Conservation (phyloP, 2,329 filamentous ascomycete genomes). For the Trichoderma afroharzianum region DNA sequence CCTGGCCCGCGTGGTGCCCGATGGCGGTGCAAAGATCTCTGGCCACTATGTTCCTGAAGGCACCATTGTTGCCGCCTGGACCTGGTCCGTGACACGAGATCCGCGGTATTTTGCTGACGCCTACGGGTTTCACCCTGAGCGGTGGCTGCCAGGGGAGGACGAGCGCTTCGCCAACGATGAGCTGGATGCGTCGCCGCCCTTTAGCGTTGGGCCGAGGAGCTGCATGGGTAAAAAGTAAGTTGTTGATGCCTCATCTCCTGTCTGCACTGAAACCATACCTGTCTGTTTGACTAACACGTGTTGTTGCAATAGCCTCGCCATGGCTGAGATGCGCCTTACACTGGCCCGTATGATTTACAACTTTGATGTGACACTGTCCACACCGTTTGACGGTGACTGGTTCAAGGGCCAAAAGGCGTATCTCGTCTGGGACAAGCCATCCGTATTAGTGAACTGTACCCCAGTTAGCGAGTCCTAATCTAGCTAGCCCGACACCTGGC, state of each 20-base stretch:
- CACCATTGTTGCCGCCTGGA: too few species aligned
- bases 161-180: slow-evolving; percentile 24
- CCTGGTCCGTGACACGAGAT: slow-evolving; percentile 23
- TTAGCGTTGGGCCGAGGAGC: slow-evolving; percentile 28
- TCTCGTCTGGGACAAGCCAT: too few species aligned
- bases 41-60: slow-evolving; percentile 32
- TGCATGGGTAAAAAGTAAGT: slow-evolving; percentile 33
- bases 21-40: slow-evolving; percentile 28
- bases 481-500: too few species aligned
- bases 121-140: slow-evolving; percentile 34
- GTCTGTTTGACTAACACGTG: neutral
- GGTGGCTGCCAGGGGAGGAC: slow-evolving; percentile 29
- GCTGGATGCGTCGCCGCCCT: slow-evolving; percentile 27
- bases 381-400: too few species aligned
- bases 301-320: slow-evolving; percentile 26
- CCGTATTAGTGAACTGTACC: too few species aligned
- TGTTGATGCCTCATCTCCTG: neutral
- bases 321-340: slow-evolving; percentile 30
- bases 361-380: slow-evolving; percentile 28
- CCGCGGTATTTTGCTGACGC: slow-evolving; percentile 31
- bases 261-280: too few species aligned
- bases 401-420: too few species aligned
- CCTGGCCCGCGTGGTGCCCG: slow-evolving; percentile 32
- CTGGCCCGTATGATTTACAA: slow-evolving; percentile 27
- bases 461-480: too few species aligned